Percentiles rank a stretch among this genome's conserved stretches.
Evolutionary conservation across 2,329 filamentous ascomycete genomes (phyloP).

Genomic region (Cladophialophora immunda): DNA sequence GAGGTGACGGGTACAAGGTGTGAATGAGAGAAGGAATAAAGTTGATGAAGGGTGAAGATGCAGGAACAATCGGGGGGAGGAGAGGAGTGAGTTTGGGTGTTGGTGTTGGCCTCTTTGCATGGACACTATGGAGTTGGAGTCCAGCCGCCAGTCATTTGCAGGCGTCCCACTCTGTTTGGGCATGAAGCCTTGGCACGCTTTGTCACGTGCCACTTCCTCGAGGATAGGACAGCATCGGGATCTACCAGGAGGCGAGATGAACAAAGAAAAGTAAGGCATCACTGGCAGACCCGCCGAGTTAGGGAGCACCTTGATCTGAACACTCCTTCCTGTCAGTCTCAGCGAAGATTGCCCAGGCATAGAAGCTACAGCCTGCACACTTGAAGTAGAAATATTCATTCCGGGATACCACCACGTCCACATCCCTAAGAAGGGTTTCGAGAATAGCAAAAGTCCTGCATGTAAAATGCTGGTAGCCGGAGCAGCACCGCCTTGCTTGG

Average conservation of each 20-base stretch:
- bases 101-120: slow-evolving; percentile 13
- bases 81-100: slow-evolving; percentile 20
- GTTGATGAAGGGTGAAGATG: slow-evolving; percentile 18
- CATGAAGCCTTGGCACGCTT: neutral
- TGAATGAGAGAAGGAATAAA: slow-evolving; percentile 17
- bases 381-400: neutral
- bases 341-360: neutral
- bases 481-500: neutral
- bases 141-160: neutral
- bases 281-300: no score
- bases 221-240: neutral
- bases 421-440: neutral
- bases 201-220: neutral
- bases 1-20: slow-evolving; percentile 1
- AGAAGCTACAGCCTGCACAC: neutral
- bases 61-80: slow-evolving; percentile 19
- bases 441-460: slow-evolving; percentile 4
- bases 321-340: neutral
- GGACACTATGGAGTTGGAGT: slow-evolving; percentile 15
- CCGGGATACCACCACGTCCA: neutral
- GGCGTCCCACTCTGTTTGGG: neutral
- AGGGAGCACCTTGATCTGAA: neutral
- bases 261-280: no score
- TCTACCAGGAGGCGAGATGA: no score
- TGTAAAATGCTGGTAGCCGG: neutral